Percentiles rank a stretch among this genome's conserved stretches.
phyloP scores from a whole-genome alignment of 176 grass and related monocot genomes.

The Secale cereale region DNA sequence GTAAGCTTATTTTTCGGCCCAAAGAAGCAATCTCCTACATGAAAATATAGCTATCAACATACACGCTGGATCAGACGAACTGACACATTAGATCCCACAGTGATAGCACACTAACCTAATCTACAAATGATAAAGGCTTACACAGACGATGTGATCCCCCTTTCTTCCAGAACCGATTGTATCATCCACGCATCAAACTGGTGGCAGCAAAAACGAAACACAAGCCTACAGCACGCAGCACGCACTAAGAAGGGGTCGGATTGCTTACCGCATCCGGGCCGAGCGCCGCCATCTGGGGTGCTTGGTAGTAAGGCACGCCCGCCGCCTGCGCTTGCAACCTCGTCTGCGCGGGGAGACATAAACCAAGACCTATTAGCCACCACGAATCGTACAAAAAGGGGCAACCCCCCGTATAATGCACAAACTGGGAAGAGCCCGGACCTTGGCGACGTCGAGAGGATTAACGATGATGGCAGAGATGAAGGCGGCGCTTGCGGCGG shows the following conservation, averaged over 20 bases:
- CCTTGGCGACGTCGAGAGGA: slow-evolving; percentile 95
- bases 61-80: not conserved
- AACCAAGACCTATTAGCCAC: not conserved
- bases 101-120: not conserved
- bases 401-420: not conserved
- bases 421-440: not conserved
- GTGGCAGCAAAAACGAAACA: not conserved
- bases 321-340: slow-evolving; percentile 94
- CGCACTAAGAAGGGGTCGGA: not conserved
- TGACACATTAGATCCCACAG: not conserved
- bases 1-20: not conserved
- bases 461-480: slow-evolving; percentile 86
- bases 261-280: slow-evolving; percentile 53
- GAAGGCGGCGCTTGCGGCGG: slow-evolving; percentile 81
- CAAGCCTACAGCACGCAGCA: not conserved
- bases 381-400: not conserved
- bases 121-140: not conserved
- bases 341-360: slow-evolving; percentile 49
- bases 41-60: not conserved
- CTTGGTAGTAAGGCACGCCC: slow-evolving; percentile 68
- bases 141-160: not conserved
- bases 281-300: slow-evolving; percentile 64
- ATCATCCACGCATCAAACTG: not conserved
- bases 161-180: not conserved
- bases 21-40: not conserved